Base-by-base conservation (phyloP, 306 rosid genomes). In the Fagus sylvatica region DNA sequence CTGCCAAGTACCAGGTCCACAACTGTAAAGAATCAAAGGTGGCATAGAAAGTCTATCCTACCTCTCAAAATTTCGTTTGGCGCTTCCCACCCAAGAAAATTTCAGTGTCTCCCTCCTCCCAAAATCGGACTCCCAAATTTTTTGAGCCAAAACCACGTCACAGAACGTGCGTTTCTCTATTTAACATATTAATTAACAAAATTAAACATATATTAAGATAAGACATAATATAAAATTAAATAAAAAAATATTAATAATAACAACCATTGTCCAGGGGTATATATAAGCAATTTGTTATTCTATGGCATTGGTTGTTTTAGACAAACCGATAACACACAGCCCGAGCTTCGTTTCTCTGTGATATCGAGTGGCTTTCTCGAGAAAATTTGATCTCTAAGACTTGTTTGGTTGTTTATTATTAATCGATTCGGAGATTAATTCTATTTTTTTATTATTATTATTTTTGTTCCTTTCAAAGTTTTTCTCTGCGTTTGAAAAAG, bases 101-200 rank as follows among this genome's bases (percentile, higher is more conserved):
- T 74, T 48, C 60, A 16, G 15, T 36, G 4, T 53, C 82, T 73
- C 76, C 72, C 85, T 34, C 76, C 72, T 16, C 36, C 64, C 42
- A 12, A 61, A 5, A 32, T 61, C 39, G 40, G n/a, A 34, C n/a
- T 28, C 68, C 76, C 43, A 22, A 61, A 56, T 30, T 13, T 76
- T 84, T 80, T 84, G 87, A 80, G 83, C 79, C 79, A 78, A 83
- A 81, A 32, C 51, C 22, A 53, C 59, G 59, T 11, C 15, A 61
- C 15, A 34, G 39, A 11, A 5, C n/a, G 41, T 4, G 22, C 8
- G 28, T 57, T 57, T 51, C 69, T 56, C 73, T 28, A 13, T 5
- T 17, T 0, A 37, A 42, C 11, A 17, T n/a, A 78, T 49, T 33
- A 74, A 15, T 7, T n/a, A 16, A 57, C 34, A 32, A 16, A 9